phyloP scores from a whole-genome alignment of 225 moss, liverwort and hornwort genomes.

The Takakia lepidozioides region DNA sequence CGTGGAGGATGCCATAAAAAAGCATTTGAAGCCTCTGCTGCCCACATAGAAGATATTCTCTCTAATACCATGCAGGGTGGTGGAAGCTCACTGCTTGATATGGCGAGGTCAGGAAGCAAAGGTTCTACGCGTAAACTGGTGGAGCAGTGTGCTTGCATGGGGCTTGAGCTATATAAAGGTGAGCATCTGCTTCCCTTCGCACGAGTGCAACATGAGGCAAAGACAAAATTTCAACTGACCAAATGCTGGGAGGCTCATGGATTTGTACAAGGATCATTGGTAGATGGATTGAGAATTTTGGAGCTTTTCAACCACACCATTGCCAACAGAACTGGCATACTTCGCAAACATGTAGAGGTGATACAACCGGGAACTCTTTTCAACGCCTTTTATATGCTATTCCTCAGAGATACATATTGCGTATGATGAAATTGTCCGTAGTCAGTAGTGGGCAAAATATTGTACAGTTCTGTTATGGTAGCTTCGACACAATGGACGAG shows the following conservation, averaged over 20 bases:
- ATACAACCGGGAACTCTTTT: slow-evolving; percentile 81
- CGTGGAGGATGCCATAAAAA: slow-evolving; percentile 53
- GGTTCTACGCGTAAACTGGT: slow-evolving; percentile 46
- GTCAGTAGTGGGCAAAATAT: slow-evolving; percentile 51
- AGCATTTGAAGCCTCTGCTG: slow-evolving; percentile 52
- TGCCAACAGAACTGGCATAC: slow-evolving; percentile 52
- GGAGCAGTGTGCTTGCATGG: slow-evolving; percentile 57
- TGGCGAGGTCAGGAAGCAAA: slow-evolving; percentile 69
- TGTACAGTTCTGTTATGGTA: slow-evolving; percentile 64
- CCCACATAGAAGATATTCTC: slow-evolving; percentile 38
- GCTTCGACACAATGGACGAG: slow-evolving; percentile 11
- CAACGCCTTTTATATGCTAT: slow-evolving; percentile 75
- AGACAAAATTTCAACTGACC: slow-evolving; percentile 16
- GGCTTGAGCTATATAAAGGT: slow-evolving; percentile 59
- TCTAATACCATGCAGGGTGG: slow-evolving; percentile 15
- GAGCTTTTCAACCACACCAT: slow-evolving; percentile 70
- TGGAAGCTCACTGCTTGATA: slow-evolving; percentile 36
- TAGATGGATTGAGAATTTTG: slow-evolving; percentile 68
- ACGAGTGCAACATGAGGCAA: slow-evolving; percentile 8
- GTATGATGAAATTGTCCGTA: slow-evolving; percentile 84
- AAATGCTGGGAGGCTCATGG: slow-evolving; percentile 59
- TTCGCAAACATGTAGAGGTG: slow-evolving; percentile 60
- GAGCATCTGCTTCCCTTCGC: slow-evolving; percentile 37
- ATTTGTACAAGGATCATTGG: slow-evolving; percentile 56
- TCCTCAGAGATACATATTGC: slow-evolving; percentile 61